phyloP scores from a whole-genome alignment of 345 rosid genomes.

The Hypericum perforatum region DNA sequence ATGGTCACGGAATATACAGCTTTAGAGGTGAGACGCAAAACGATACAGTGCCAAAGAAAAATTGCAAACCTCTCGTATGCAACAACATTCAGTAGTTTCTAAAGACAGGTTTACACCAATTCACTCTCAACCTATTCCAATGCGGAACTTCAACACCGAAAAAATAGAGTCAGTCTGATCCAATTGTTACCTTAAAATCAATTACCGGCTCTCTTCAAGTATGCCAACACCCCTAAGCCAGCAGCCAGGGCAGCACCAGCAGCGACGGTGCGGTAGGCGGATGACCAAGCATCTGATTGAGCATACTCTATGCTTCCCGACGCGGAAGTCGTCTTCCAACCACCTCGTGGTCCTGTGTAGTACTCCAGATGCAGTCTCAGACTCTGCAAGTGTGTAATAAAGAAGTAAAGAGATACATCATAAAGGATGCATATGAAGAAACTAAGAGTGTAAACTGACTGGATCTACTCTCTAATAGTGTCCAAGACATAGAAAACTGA shows the following conservation, averaged over 20 bases:
- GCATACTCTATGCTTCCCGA: slow-evolving; percentile 49
- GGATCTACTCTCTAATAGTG: too few species aligned
- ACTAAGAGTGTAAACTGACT: too few species aligned
- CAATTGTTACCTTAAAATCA: slow-evolving; percentile 12
- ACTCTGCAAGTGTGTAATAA: slow-evolving; percentile 36
- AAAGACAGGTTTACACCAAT: too few species aligned
- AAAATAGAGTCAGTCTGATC: neutral
- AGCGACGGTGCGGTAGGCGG: slow-evolving; percentile 78
- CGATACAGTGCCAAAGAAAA: too few species aligned
- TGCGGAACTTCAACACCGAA: slow-evolving; percentile 7
- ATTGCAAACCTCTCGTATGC: too few species aligned
- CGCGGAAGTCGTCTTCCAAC: slow-evolving; percentile 26
- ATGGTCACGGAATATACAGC: too few species aligned
- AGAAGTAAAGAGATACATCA: too few species aligned
- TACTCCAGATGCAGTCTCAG: slow-evolving; percentile 82
- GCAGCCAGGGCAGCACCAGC: slow-evolving; percentile 92
- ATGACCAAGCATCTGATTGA: slow-evolving; percentile 71
- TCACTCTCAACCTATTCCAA: slow-evolving; percentile 3
- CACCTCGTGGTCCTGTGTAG: slow-evolving; percentile 30
- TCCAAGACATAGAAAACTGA: too few species aligned
- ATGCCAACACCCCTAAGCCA: slow-evolving; percentile 82
- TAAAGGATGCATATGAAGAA: too few species aligned
- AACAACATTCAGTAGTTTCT: too few species aligned
- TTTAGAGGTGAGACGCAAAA: too few species aligned
- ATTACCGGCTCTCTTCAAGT: slow-evolving; percentile 49